Base-by-base conservation (phyloP, 2,329 filamentous ascomycete species). In the Cladosporium cucumerinum region DNA sequence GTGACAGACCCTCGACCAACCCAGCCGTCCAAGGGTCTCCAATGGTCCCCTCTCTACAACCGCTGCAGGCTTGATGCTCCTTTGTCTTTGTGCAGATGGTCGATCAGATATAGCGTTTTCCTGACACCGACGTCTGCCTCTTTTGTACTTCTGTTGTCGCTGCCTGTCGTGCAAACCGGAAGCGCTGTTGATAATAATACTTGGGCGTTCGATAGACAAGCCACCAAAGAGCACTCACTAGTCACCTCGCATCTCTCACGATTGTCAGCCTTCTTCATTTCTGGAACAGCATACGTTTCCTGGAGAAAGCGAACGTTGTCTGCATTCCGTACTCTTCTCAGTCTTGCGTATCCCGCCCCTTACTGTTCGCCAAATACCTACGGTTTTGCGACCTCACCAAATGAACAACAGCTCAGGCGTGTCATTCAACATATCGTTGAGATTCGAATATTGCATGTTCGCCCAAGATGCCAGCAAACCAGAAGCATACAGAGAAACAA, bases 21-120 rank as follows among this genome's bases (percentile, higher is more conserved):
- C 52, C 26, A 30, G 49, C 49, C 11, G 46, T 14, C 25, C 18
- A 39, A 39, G 23, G 46, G 26, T 23, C 28, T 55, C 30, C 52
- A 34, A 30, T 30, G 28, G 8, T 30, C 51, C n/a, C 18, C 14
- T 26, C 6, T 10, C 34, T 25, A 5, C 14, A 16, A 32, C 8
- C 21, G 30, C 34, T 57, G 34, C 34, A 43, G 32, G 55, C 55
- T 57, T 57, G 55, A 36, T 57, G 55, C 55, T 57, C 55, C 55
- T 57, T 57, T 57, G 55, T 57, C 55, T 43, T 18, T 57, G 52
- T 57, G 52, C 52, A 57, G 52, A 57, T 10, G 23, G 52, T 36
- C 28, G 52, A 57, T 34, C 52, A 21, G n/a, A 36, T 36, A 18
- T 57, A 57, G 52, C 52, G 34, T 57, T 57, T 34, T 10, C 52